Evolutionary conservation across 495 filamentous ascomycete species (phyloP), one percentile per base, ranked within the genome.

Genomic region (Talaromyces wortmannii): DNA sequence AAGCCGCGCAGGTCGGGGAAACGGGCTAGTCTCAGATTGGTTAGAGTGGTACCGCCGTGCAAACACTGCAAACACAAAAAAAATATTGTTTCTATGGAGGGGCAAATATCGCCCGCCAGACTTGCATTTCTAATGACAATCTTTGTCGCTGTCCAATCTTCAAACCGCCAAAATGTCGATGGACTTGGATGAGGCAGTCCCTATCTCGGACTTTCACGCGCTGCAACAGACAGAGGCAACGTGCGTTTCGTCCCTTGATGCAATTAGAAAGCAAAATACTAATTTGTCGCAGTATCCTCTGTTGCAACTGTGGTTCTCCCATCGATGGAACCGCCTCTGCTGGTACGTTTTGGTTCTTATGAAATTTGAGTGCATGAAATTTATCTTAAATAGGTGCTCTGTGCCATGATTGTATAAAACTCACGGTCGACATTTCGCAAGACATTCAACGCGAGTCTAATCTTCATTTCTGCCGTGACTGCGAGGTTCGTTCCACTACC

Each of bases 251-350:
- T 36, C 31, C 18, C 46, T 54, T 49, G 44, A 55, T 50, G 32
- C 17, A n/a, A 49, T 51, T 59, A 32, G 57, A 51, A 31, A 55
- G 56, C 49, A 57, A 66, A 56, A 64, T 45, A 58, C 48, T 23
- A 31, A 45, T 45, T 45, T 52, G 52, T 48, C 56, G 6, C 48
- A 95, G 87, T 7, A 95, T 96, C 62, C 87, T 97, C 30, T 97
- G 92, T 70, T 95, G 87, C 74, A 92, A 96, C 77, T 97, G 92
- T 69, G 92, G 91, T 58, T 86, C 86, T 55, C 84, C 90, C n/a
- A 95, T 97, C 55, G 89, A 94, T 67, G 92, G 92, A 64, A 94
- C 88, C n/a, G 77, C 81, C 11, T 79, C 90, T 8, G 86, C 90
- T 52, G 91, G 90, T 47, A 33, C 11, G 52, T 53, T 10, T 29